phyloP scores from a whole-genome alignment of 768 basidiomycete species.

The Macrolepiota dolichaula region DNA sequence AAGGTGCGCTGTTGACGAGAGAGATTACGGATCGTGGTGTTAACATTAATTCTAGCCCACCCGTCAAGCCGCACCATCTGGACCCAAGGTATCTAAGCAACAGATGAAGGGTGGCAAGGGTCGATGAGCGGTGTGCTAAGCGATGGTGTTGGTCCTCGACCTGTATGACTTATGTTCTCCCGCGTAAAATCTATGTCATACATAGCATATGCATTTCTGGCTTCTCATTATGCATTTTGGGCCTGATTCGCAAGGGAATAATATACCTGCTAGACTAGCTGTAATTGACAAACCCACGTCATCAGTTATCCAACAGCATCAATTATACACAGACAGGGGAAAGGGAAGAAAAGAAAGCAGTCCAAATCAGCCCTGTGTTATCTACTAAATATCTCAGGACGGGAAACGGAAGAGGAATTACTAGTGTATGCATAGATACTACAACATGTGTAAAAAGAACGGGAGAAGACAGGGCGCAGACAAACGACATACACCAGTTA shows the following conservation, averaged over 20 bases:
- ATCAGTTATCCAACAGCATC: not conserved
- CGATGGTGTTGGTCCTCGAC: not conserved
- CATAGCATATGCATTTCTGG: slow-evolving; percentile 18
- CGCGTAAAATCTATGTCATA: slow-evolving; percentile 22
- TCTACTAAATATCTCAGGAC: slow-evolving; percentile 9
- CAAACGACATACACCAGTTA: slow-evolving; percentile 3
- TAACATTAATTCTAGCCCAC: slow-evolving; percentile 40
- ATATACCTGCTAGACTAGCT: not conserved
- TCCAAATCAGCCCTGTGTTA: slow-evolving; percentile 4
- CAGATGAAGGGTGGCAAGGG: slow-evolving; percentile 92
- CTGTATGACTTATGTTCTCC: slow-evolving; percentile 22
- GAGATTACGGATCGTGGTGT: not conserved
- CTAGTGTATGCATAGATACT: slow-evolving; percentile 27
- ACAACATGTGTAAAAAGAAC: slow-evolving; percentile 20
- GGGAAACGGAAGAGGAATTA: slow-evolving; percentile 16
- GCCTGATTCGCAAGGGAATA: not conserved
- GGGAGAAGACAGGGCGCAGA: slow-evolving; percentile 8
- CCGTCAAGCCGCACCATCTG: slow-evolving; percentile 51
- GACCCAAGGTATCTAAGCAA: slow-evolving; percentile 91
- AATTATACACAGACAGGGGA: not conserved
- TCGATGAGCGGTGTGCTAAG: slow-evolving; percentile 41
- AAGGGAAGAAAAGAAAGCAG: not conserved
- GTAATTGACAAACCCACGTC: not conserved
- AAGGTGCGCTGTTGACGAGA: slow-evolving; percentile 47
- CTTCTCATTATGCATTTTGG: not conserved